Evolutionary conservation across 2,329 filamentous ascomycete genomes (phyloP), one percentile per base, ranked within the genome.

Genomic region (Aureobasidium sp.): DNA sequence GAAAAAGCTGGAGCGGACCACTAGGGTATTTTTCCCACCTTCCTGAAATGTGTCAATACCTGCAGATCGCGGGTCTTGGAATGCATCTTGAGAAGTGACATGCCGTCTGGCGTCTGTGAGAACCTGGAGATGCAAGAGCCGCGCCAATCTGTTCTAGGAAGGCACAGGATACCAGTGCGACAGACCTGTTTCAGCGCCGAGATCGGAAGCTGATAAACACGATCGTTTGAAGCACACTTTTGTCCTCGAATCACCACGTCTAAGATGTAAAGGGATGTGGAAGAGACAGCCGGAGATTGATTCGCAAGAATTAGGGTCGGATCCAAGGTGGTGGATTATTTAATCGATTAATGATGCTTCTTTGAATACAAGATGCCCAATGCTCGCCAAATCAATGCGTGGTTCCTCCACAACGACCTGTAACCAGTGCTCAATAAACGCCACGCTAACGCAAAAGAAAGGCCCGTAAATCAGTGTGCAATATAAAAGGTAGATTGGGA

Each of bases 381-480:
- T 42, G 52, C 35, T 44, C 19, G 52, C 52, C 31, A 42, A 44
- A 40, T 56, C 15, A 33, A 40, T 44, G 52, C 49, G 22, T 40
- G 3, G 22, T 42, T 31, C 50, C 7, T 19, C 35, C 22, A 12
- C 9, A 22, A 14, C n/a, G 33, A 52, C 49, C 33, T 39, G 17
- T 52, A 17, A 19, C 45, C 45, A 48, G 7, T 52, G 50, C 50
- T 31, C 27, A 37, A 47, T 35, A 17, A 62, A 62, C 60, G 60
- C 60, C 60, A 19, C 60, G 60, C 60, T 62, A 62, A 62, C 40
- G 40, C 60, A 54, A 61, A 45, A 53, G 29, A 33, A 56, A 56
- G 37, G 19, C 40, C 50, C 12, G 35, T 45, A 31, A 47, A 49
- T 33, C 31, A 56, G 15, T 24, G 24, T 35, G 44, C 15, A 24